phyloP scores from a whole-genome alignment of 306 rosid genomes.

The Aeschynomene evenia region DNA sequence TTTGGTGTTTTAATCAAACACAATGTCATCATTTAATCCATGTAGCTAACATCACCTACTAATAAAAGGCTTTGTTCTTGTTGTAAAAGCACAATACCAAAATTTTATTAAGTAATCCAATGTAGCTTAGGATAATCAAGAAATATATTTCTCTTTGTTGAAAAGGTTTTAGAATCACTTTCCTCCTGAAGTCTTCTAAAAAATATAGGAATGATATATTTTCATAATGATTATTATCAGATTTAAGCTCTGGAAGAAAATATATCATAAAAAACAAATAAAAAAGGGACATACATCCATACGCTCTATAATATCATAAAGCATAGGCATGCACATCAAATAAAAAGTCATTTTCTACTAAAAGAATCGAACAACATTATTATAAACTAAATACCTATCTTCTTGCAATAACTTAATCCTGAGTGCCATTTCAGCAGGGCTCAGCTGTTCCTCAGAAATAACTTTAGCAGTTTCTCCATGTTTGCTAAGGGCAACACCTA shows the following conservation, averaged over 20 bases:
- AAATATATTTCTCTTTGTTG: not conserved
- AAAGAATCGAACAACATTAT: slow-evolving; percentile 5
- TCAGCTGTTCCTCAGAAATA: slow-evolving; percentile 65
- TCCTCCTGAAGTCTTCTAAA: not conserved
- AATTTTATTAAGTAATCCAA: not conserved
- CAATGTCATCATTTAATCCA: not conserved
- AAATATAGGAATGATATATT: not conserved
- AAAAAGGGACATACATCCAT: not conserved
- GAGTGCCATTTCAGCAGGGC: slow-evolving; percentile 68
- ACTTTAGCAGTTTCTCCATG: slow-evolving; percentile 52
- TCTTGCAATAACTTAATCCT: slow-evolving; percentile 84
- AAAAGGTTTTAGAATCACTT: not conserved
- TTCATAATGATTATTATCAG: not conserved
- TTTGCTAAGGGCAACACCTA: slow-evolving; percentile 71
- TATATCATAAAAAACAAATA: not conserved
- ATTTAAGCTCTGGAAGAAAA: not conserved
- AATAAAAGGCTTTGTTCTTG: not conserved
- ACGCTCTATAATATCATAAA: not conserved
- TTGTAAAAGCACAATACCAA: not conserved
- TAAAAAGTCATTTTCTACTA: not conserved
- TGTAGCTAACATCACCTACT: not conserved
- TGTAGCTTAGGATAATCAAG: not conserved
- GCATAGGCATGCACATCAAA: not conserved
- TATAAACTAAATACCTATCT: slow-evolving; percentile 58
- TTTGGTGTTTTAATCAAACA: not conserved